Evolutionary conservation across 345 rosid genomes (phyloP), one percentile per base, ranked within the genome.

Genomic region (Rhodomyrtus tomentosa): DNA sequence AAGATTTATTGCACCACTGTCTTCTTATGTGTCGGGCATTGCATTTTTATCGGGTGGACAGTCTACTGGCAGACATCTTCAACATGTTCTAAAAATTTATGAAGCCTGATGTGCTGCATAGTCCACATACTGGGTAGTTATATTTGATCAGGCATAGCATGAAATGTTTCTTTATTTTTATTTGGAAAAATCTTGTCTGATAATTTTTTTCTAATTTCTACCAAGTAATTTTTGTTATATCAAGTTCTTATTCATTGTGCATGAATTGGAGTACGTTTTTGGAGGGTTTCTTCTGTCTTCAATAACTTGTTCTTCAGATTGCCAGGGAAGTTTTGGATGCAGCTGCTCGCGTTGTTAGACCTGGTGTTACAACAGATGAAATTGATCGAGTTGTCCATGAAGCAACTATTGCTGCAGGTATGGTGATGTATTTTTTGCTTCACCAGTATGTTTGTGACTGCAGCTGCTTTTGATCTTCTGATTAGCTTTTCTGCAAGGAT

Each of bases 321-420:
- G 98, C 95, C 25, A 91, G 98, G 87, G 98, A 93, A 89, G 98
- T 93, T 80, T 86, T 97, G 92, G 98, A 97, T 91, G 99, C 94
- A 55, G 99, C 94, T n/a, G 99, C 98, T 73, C 90, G 92, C 55
- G 81, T 91, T 49, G 92, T 97, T 90, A 88, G 86, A 84, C 96
- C 98, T 58, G 98, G 98, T 79, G 94, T 97, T 80, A 97, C 98
- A 72, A 97, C 99, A 32, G 99, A 95, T 91, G 98, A 95, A 91
- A 94, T 97, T 89, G 98, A 97, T 92, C 91, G 90, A 54, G 98
- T 93, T 82, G 98, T 94, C 86, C 98, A 95, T 56, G 99, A 95
- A 86, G 94, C 95, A 84, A 95, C 99, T 84, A 87, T 95, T 83
- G 92, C 95, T 81, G 94, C 93, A 83, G 99, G 99, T 97, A 88